Percentiles rank a stretch among this genome's conserved stretches.
phyloP scores from a whole-genome alignment of 75 land plant species.

The Picea glauca region DNA sequence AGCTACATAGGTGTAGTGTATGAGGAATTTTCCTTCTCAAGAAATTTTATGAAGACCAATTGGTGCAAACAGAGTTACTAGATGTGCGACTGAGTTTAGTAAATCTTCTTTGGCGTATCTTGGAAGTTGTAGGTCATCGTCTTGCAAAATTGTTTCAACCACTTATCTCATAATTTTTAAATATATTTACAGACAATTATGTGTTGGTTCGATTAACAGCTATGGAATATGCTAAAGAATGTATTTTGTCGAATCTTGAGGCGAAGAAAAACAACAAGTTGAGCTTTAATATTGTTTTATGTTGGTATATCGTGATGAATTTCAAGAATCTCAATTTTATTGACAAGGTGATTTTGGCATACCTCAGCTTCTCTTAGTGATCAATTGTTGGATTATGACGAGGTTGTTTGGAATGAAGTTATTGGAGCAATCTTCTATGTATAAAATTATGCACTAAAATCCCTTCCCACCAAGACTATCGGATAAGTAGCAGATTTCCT shows the following conservation, averaged over 20 bases:
- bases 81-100: slow-evolving; percentile 58
- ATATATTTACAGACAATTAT: no score
- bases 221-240: no score
- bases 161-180: no score
- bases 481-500: slow-evolving; percentile 58
- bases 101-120: no score
- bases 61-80: slow-evolving; percentile 49
- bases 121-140: slow-evolving; percentile 32
- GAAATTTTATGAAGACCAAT: no score
- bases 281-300: no score
- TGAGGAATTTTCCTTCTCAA: background rate
- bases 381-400: slow-evolving; percentile 67
- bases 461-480: slow-evolving; percentile 41
- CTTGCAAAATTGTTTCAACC: slow-evolving; percentile 37
- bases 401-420: slow-evolving; percentile 64
- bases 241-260: no score
- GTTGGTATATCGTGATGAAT: no score
- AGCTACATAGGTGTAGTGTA: background rate
- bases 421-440: slow-evolving; percentile 68
- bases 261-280: no score
- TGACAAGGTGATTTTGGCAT: no score
- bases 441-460: slow-evolving; percentile 25
- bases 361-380: slow-evolving; percentile 59
- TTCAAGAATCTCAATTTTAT: background rate
- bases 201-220: no score